phyloP scores from a whole-genome alignment of 225 moss, liverwort and hornwort genomes.

The Rhytidiadelphus loreus region DNA sequence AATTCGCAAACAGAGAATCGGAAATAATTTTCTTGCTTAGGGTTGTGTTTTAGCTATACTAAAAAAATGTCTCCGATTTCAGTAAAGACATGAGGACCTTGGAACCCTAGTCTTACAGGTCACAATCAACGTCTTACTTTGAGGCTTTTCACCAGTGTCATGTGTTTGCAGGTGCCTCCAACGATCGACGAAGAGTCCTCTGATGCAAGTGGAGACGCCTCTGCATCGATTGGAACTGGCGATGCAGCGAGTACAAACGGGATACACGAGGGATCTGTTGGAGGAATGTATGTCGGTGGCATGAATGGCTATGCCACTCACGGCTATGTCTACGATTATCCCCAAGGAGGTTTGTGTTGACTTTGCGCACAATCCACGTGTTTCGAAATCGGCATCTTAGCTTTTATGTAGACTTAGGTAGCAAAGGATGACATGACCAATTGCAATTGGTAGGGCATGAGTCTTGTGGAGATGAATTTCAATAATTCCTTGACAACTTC shows the following conservation, averaged over 20 bases:
- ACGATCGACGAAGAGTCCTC: constrained; percentile 70
- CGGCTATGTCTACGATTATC: constrained; percentile 81
- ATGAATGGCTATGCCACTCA: constrained; percentile 63
- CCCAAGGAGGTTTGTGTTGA: constrained; percentile 49
- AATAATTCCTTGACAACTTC: neutral
- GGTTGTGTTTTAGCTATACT: neutral
- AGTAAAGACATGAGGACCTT: neutral
- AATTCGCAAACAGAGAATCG: neutral
- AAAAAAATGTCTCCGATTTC: neutral
- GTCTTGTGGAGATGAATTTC: neutral
- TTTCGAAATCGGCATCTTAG: neutral
- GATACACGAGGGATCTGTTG: constrained; percentile 40
- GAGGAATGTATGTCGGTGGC: constrained; percentile 59
- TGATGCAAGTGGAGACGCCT: constrained; percentile 77
- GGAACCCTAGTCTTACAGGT: neutral
- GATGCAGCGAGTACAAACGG: constrained; percentile 81
- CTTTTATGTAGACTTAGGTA: neutral
- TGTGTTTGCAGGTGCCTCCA: constrained; percentile 49
- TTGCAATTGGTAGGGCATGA: neutral
- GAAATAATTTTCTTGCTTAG: neutral
- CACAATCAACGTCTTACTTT: neutral
- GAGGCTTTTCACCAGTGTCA: neutral
- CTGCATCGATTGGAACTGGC: constrained; percentile 66
- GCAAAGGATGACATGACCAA: neutral
- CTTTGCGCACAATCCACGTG: neutral